Evolutionary conservation across 2,329 filamentous ascomycete genomes (phyloP).

Genomic region (Fusarium torreyae): DNA sequence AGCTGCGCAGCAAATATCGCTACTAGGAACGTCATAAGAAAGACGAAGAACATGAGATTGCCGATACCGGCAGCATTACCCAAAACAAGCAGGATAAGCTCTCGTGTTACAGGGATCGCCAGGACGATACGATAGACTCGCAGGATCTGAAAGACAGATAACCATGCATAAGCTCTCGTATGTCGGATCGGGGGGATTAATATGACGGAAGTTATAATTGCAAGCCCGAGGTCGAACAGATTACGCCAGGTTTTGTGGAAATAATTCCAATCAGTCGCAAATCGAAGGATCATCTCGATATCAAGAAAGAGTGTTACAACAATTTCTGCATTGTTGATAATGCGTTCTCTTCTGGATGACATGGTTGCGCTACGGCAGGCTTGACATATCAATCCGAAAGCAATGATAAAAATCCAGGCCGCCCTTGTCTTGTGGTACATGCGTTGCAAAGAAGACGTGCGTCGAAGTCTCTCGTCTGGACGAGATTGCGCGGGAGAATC

Average conservation of each 20-base stretch:
- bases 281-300: conserved; percentile 85
- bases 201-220: conserved; percentile 86
- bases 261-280: conserved; percentile 82
- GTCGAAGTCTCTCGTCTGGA: conserved; percentile 57
- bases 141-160: conserved; percentile 93
- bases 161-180: conserved; percentile 85
- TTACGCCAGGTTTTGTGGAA: conserved; percentile 85
- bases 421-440: conserved; percentile 81
- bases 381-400: conserved; percentile 84
- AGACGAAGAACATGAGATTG: conserved; percentile 96
- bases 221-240: conserved; percentile 84
- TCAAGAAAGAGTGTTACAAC: conserved; percentile 84
- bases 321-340: conserved; percentile 82
- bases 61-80: conserved; percentile 93
- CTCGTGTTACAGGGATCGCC: conserved; percentile 87
- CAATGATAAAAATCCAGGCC: conserved; percentile 86
- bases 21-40: conserved; percentile 93
- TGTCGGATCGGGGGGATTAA: conserved; percentile 85
- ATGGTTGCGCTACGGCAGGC: conserved; percentile 83
- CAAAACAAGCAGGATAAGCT: conserved; percentile 88
- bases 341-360: conserved; percentile 69
- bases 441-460: conserved; percentile 71
- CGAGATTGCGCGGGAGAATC: conserved; percentile 58
- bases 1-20: conserved; percentile 95
- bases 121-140: conserved; percentile 93